Evolutionary conservation across 202 grass and related monocot genomes (phyloP).

Genomic region (Schoenoplectus tabernaemontani): DNA sequence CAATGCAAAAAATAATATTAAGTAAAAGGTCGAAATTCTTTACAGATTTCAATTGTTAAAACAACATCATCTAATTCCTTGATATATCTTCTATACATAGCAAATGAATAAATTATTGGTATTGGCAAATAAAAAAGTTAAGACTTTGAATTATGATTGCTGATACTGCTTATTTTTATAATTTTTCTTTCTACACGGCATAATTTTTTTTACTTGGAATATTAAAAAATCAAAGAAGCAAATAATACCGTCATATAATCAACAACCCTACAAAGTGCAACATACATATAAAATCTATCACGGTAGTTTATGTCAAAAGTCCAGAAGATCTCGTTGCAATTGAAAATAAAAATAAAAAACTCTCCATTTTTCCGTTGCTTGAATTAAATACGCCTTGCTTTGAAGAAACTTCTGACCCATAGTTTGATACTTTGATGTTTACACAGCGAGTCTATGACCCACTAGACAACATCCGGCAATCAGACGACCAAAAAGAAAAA

Average conservation of each 20-base stretch:
- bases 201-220: too few relatives aligned
- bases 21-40: not conserved
- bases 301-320: slow-evolving; percentile 3
- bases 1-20: not conserved
- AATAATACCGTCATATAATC: not conserved
- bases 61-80: not conserved
- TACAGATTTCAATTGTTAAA: not conserved
- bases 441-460: not conserved
- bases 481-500: not conserved
- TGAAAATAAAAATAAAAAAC: not conserved
- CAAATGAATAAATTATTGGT: not conserved
- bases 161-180: not conserved
- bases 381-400: not conserved
- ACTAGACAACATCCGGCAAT: not conserved
- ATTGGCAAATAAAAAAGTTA: not conserved
- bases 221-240: not conserved
- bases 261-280: not conserved
- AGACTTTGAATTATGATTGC: not conserved
- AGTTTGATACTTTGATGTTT: not conserved
- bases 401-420: not conserved
- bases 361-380: not conserved
- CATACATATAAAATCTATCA: not conserved
- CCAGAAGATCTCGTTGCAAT: slow-evolving; percentile 1
- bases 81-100: not conserved
- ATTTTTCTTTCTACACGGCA: not conserved